Evolutionary conservation across 208 protist species (phyloP), one percentile per base, ranked within the genome.

Genomic region (Leishmania aethiopica): DNA sequence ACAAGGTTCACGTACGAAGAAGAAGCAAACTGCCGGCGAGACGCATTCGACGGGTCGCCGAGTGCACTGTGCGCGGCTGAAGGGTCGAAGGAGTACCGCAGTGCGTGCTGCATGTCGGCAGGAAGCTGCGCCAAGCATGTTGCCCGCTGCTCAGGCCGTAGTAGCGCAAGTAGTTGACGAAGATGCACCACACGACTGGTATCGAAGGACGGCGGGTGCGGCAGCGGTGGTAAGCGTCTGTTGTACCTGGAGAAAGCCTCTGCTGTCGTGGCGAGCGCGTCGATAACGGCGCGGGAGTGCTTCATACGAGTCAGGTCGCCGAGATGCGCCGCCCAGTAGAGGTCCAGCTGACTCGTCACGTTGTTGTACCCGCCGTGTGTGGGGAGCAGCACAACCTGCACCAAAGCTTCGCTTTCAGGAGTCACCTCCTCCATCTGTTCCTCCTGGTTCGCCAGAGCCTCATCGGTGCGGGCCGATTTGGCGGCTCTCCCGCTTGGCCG

Each of bases 311-410:
- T 72, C 32, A 94, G 60, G 75, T 97, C 92, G 37, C 86, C 88
- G 25, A 94, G 53, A 81, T 94, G 88, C 8, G 72, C 79, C 0
- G 88, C 90, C 94, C 90, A 97, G 84, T 90, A 92, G 49, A 97
- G 86, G 77, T 97, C 94, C 5, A 97, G 87, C 78, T 95, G 92
- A 47, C 91, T 84, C 28, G 90, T 93, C 60, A 93, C 89, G 84
- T 97, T 91, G 85, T 78, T 95, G 84, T 97, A 95, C 37, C 94
- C 94, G 47, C 94, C 92, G 71, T 95, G 94, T 0, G 91, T 91
- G 25, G 94, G 90, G 55, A 97, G 89, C 73, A 95, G 51, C 76
- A 95, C 84, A 2, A 94, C 89, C 3, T 86, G 84, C 62, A 90
- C 87, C 49, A 82, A 60, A 40, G 22, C 35, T 32, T 40, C 37